Evolutionary conservation across 176 grass and related monocot species (phyloP), one percentile per base, ranked within the genome.

Genomic region (Ampelocalamus luodianensis): DNA sequence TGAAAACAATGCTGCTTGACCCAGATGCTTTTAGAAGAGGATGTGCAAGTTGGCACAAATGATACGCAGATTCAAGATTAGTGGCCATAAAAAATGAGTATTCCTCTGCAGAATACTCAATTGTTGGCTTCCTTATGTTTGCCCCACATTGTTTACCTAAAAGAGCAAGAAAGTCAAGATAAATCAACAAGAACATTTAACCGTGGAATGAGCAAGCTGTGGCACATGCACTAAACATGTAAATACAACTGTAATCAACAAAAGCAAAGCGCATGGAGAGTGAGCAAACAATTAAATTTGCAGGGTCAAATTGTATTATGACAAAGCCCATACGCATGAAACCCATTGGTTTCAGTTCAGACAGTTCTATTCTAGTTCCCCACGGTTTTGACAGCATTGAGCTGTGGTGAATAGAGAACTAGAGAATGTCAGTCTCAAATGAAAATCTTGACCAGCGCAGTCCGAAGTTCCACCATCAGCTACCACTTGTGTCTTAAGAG

Each of bases 141-240:
- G 90, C 89, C 16, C 88, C 94, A 82, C 94, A 85, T 97, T 94
- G 68, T 92, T 94, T 75, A 97, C 79, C 92, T 94, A 59, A 13
- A 45, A 56, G 13, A 64, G 4, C 0, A 79, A 73, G 10, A 40
- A 36, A 54, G 16, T 15, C 6, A 24, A 83, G 6, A 65, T 72
- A 46, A 83, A 74, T 37, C 10, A 23, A 48, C 71, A 61, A 22
- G 17, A 22, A 26, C 38, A 62, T 23, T 18, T n/a, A 5, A 7
- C 13, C n/a, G n/a, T 10, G 26, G 26, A 74, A 16, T 36, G 61
- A 34, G 34, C 43, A 50, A 38, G 23, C 10, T 29, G 49, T 10
- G 16, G 75, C 4, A 46, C 10, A 10, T 6, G 2, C 22, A 71
- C n/a, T 46, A 46, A 72, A 29, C 69, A 72, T 72, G 69, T 72